Evolutionary conservation across 345 rosid genomes (phyloP), one percentile per base, ranked within the genome.

Genomic region (Salix exigua): DNA sequence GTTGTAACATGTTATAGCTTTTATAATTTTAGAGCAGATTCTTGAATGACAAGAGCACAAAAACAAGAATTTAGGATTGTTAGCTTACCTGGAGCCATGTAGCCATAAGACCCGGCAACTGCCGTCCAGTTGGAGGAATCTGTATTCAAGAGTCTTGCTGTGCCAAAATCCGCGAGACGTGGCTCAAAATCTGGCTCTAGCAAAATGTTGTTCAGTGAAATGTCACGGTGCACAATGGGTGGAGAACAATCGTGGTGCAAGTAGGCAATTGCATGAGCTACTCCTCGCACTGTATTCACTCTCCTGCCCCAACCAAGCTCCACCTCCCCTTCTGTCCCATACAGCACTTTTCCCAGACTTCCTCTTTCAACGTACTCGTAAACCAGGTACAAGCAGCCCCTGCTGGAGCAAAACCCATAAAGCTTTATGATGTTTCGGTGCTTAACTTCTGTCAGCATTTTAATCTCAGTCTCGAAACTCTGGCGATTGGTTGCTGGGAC

Each of bases 61-160:
- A 55, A 17, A 16, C 37, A 38, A 73, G n/a, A 4, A 60, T 9
- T 35, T 6, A 13, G 38, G 35, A 74, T 48, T 50, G 46, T 13
- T 50, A n/a, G 30, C 30, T 79, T 84, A 91, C 97, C 97, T 35
- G 91, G 94, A 76, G 97, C 94, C 89, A 88, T 91, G 83, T 91
- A 90, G 75, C 94, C 94, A 77, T 83, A 91, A 19, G 92, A 87
- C 8, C 94, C 94, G 0, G 84, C 94, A 66, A 82, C 88, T 0
- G 80, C 10, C 30, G 97, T 88, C 94, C 97, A 91, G 79, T 84
- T 90, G 25, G 91, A 86, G 13, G 89, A 70, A 78, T 81, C 77
- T n/a, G 83, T 61, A 46, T 68, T 75, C 79, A 90, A 78, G 62
- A 89, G 77, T 51, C 91, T 86, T 14, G 94, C 94, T 4, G 82